Evolutionary conservation across 2,329 filamentous ascomycete species (phyloP).

Genomic region (Sarocladiaceae sp.): DNA sequence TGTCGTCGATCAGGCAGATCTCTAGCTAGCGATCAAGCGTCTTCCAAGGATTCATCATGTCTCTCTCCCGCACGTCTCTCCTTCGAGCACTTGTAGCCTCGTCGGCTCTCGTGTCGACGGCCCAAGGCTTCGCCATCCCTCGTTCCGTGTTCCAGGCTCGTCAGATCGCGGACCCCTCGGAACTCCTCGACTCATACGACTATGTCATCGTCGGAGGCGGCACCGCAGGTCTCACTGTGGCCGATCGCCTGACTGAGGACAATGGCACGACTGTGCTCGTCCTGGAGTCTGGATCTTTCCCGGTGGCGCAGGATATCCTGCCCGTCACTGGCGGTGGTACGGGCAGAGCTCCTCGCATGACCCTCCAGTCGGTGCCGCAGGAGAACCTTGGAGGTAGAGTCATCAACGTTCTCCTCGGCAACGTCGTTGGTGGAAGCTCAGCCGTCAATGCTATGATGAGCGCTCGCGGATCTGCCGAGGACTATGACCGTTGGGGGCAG

Average conservation of each 20-base stretch:
- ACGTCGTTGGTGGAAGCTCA: constrained; percentile 22
- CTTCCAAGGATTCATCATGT: not conserved
- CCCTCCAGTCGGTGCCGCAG: constrained; percentile 17
- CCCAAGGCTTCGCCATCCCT: not conserved
- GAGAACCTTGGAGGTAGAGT: constrained; percentile 15
- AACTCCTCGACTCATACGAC: not conserved
- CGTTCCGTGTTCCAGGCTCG: not conserved
- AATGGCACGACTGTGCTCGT: constrained; percentile 25
- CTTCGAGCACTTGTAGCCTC: not conserved
- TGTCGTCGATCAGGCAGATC: too few species aligned
- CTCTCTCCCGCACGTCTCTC: not conserved
- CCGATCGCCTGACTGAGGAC: constrained; percentile 29
- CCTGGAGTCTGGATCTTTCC: constrained; percentile 26
- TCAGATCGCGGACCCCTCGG: not conserved
- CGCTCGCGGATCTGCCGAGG: constrained; percentile 18
- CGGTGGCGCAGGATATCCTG: not conserved
- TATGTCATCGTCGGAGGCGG: constrained; percentile 30
- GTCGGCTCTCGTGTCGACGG: not conserved
- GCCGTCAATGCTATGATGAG: constrained; percentile 25
- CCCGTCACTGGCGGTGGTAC: not conserved
- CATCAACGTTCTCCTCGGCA: constrained; percentile 17
- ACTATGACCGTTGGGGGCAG: constrained; percentile 14
- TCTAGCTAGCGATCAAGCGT: too few species aligned
- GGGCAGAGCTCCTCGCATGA: not conserved
- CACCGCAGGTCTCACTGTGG: constrained; percentile 29